Percentiles rank a stretch among this genome's conserved stretches.
Conservation (phyloP, 768 basidiomycete species). For the Naganishia friedmannii region DNA sequence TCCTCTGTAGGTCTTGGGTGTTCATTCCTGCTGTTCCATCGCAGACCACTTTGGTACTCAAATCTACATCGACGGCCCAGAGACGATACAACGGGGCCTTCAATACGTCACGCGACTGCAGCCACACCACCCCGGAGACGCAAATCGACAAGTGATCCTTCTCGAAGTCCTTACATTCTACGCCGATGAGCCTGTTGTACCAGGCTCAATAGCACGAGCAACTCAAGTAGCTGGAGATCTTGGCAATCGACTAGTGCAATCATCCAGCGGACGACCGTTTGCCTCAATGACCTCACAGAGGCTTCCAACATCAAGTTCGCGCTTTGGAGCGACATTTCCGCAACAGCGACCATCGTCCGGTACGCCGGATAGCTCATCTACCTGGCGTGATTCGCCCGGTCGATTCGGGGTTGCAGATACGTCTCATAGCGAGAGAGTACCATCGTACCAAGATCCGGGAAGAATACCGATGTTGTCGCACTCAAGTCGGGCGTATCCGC, state of each 20-base stretch:
- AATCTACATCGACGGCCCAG: slow-evolving; percentile 22
- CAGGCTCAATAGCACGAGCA: slow-evolving; percentile 11
- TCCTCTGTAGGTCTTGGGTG: background rate
- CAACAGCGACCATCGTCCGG: background rate
- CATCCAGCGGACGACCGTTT: background rate
- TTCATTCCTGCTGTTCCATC: background rate
- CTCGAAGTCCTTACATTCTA: slow-evolving; percentile 18
- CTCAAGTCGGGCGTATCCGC: background rate
- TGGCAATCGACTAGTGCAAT: background rate
- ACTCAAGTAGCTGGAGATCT: background rate
- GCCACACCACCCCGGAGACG: background rate
- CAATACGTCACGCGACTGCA: slow-evolving; percentile 18
- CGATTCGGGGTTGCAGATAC: background rate
- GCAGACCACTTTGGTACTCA: slow-evolving; percentile 25
- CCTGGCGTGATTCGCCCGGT: background rate
- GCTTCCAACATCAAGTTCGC: background rate
- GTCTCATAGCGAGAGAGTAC: background rate
- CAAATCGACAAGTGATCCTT: background rate
- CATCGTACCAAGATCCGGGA: background rate
- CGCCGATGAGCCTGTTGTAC: slow-evolving; percentile 11
- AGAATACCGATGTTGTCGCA: background rate
- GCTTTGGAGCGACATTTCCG: background rate
- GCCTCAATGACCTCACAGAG: background rate
- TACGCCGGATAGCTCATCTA: background rate
- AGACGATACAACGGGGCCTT: background rate